phyloP scores from a whole-genome alignment of 1,284 basidiomycete species.

The Trametes sp. region DNA sequence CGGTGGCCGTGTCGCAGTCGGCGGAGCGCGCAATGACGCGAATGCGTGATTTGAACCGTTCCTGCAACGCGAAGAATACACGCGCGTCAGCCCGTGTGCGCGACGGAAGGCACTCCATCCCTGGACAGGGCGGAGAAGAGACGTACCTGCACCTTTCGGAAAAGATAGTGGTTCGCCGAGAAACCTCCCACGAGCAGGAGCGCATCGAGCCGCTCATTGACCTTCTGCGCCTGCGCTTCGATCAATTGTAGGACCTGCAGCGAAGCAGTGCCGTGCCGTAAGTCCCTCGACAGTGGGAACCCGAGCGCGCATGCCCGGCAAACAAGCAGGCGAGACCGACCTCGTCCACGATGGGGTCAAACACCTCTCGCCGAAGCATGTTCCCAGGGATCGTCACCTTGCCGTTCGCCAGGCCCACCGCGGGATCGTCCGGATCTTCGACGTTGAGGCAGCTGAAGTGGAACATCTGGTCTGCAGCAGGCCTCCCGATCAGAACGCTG shows the following conservation, averaged over 20 bases:
- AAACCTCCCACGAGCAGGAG: slow-evolving; percentile 87
- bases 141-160: slow-evolving; percentile 73
- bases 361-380: slow-evolving; percentile 76
- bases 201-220: slow-evolving; percentile 75
- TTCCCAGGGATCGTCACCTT: slow-evolving; percentile 82
- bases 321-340: slow-evolving; percentile 46
- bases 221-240: slow-evolving; percentile 71
- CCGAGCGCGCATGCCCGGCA: slow-evolving; percentile 18
- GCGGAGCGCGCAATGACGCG: slow-evolving; percentile 78
- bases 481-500: slow-evolving; percentile 16
- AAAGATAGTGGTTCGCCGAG: slow-evolving; percentile 82
- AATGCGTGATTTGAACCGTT: slow-evolving; percentile 68
- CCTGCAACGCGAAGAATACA: slow-evolving; percentile 48
- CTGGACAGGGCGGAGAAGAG: neutral
- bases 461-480: slow-evolving; percentile 74
- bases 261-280: slow-evolving; percentile 28
- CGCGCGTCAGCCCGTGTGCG: neutral
- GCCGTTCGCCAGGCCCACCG: slow-evolving; percentile 78
- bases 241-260: slow-evolving; percentile 75
- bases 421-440: slow-evolving; percentile 76
- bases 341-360: slow-evolving; percentile 81
- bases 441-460: slow-evolving; percentile 85
- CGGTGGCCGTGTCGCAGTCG: slow-evolving; percentile 84
- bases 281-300: slow-evolving; percentile 17
- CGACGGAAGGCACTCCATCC: neutral